A percentile compares a stretch with the other conserved stretches of the same genome.
Conservation (phyloP, 176 grass and related monocot genomes). For the Carex scoparia region DNA sequence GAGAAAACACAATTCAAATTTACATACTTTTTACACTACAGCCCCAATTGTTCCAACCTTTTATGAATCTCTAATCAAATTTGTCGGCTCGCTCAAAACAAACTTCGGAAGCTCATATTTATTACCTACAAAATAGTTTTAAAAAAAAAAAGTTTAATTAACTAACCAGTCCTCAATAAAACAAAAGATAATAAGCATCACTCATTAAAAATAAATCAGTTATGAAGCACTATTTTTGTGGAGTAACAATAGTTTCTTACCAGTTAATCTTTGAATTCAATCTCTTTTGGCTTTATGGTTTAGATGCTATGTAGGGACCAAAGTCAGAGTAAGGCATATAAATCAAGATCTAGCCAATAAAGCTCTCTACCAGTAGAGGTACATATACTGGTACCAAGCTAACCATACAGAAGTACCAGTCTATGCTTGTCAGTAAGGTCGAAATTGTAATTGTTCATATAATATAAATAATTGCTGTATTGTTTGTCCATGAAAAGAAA, state of each 20-base stretch:
- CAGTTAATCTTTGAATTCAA: background rate
- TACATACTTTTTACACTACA: slow-evolving; percentile 67
- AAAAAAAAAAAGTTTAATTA: background rate
- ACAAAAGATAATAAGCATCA: background rate
- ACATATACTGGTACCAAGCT: background rate
- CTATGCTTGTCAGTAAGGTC: background rate
- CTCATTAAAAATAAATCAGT: background rate
- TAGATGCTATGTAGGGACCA: background rate
- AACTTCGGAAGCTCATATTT: slow-evolving; percentile 95
- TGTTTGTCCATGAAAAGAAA: background rate
- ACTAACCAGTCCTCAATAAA: background rate
- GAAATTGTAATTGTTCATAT: too few species aligned
- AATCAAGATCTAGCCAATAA: background rate
- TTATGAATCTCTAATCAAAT: slow-evolving; percentile 59
- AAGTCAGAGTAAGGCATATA: background rate
- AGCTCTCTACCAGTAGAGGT: background rate
- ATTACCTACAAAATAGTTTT: slow-evolving; percentile 46
- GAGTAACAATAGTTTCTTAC: background rate
- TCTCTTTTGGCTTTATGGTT: background rate
- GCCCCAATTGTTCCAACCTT: slow-evolving; percentile 9
- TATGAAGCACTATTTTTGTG: background rate
- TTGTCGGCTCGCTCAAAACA: slow-evolving; percentile 79
- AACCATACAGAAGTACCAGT: background rate
- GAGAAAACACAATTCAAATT: slow-evolving; percentile 49
- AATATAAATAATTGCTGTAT: background rate